A percentile compares a stretch with the other conserved stretches of the same genome.
Evolutionary conservation across 257 asterid genomes (phyloP).

Genomic region (Rehmannia glutinosa): DNA sequence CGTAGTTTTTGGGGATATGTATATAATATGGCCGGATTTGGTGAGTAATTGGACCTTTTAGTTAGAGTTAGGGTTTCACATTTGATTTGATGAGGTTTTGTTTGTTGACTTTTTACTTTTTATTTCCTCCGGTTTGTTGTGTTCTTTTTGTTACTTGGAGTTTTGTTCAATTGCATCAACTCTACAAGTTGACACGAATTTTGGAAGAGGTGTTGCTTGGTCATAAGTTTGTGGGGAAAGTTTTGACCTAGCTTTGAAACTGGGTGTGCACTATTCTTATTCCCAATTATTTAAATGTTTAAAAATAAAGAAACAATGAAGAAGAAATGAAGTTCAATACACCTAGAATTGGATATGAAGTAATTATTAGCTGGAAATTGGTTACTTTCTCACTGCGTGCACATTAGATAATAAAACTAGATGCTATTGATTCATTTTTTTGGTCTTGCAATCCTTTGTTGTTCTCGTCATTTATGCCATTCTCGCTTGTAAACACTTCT

Average conservation of each 20-base stretch:
- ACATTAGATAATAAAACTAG: not conserved
- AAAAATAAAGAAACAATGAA: not conserved
- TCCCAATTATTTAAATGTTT: too few relatives aligned
- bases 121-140: not conserved
- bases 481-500: not conserved
- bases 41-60: not conserved
- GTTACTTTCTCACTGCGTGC: not conserved
- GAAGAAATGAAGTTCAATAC: not conserved
- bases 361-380: not conserved
- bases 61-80: conserved; percentile 7
- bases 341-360: not conserved
- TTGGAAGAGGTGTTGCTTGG: too few relatives aligned
- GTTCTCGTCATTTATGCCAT: too few relatives aligned
- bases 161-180: too few relatives aligned
- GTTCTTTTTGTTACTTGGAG: too few relatives aligned
- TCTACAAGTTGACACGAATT: too few relatives aligned
- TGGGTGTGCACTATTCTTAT: too few relatives aligned
- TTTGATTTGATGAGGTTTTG: not conserved
- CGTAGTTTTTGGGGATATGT: too few relatives aligned
- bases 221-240: too few relatives aligned
- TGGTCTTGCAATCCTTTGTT: too few relatives aligned
- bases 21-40: not conserved
- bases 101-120: not conserved
- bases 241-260: too few relatives aligned
- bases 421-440: not conserved